Base-by-base conservation (phyloP, 176 grass and related monocot genomes). In the Musa troglodytarum region DNA sequence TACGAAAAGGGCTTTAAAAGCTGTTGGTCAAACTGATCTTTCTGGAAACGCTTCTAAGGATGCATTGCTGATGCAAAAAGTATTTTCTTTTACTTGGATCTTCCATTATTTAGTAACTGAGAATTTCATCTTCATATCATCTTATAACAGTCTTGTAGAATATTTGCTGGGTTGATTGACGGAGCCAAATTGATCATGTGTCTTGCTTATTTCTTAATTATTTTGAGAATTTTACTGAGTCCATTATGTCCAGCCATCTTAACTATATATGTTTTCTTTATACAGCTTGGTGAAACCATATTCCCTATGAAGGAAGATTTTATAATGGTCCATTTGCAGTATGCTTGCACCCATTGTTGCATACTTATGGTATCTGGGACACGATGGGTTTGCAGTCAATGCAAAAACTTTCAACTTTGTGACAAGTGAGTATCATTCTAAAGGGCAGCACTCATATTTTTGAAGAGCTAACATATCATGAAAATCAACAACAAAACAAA, bases 201-300 rank as follows among this genome's bases (percentile, higher is more conserved):
- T 65, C 25, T 65, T 61, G 12, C 15, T 61, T 61, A 20, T 61
- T 61, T 61, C 6, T 20, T 14, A 58, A 3, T 14, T 58, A 14
- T 58, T 58, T 58, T 58, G 55, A 58, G 17, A 58, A 58, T 34
- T 34, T 34, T 34, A 4, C 29, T 34, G 29, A 34, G 29, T 34
- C 29, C 29, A 5, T 34, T 34, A 34, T 4, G 29, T 34, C 29
- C 29, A 34, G 29, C 3, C 17, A 58, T 4, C 57, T 61, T n/a
- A 61, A 19, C 15, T 19, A 19, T 24, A 43, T 69, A 1, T 22
- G 4, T 86, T 85, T 85, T 67, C 63, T 78, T 3, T 79, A 51
- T 76, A 62, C 84, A 99, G 96, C 91, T 99, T 71, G 88, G 91
- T 13, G 75, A 77, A 52, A 65, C 61, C 59, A 77, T 77, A 29